Conservation (phyloP, 2,329 filamentous ascomycete species). For the Pseudogymnoascus sp. region DNA sequence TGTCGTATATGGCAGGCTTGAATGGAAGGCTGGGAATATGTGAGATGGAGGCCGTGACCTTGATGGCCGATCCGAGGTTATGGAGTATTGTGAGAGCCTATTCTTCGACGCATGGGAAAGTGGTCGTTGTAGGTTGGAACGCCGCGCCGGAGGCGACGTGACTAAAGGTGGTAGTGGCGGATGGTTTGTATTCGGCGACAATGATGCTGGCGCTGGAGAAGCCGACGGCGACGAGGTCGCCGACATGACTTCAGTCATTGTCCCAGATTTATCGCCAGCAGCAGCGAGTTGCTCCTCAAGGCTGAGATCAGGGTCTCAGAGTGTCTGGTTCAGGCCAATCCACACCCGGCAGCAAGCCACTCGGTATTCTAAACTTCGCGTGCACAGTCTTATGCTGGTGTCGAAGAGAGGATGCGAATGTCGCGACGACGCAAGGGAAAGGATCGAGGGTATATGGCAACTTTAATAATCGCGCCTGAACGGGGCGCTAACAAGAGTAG, state of each 20-base stretch:
- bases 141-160: slow-evolving; percentile 48
- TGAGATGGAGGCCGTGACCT: slow-evolving; percentile 76
- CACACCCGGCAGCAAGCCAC: background rate
- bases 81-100: slow-evolving; percentile 78
- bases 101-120: slow-evolving; percentile 74
- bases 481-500: background rate
- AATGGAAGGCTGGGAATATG: slow-evolving; percentile 76
- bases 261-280: slow-evolving; percentile 8
- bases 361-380: slow-evolving; percentile 1
- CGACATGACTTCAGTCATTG: slow-evolving; percentile 46
- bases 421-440: background rate
- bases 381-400: slow-evolving; percentile 3
- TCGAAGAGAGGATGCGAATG: background rate
- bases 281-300: slow-evolving; percentile 4
- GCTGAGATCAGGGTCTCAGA: slow-evolving; percentile 6
- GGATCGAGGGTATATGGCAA: slow-evolving; percentile 2
- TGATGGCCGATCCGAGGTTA: slow-evolving; percentile 53
- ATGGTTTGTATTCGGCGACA: slow-evolving; percentile 44
- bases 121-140: slow-evolving; percentile 57
- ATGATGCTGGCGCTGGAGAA: slow-evolving; percentile 44
- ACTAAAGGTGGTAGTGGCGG: slow-evolving; percentile 50
- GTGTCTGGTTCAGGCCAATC: slow-evolving; percentile 8
- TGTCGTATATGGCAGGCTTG: slow-evolving; percentile 77
- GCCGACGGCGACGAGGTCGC: slow-evolving; percentile 47
- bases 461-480: slow-evolving; percentile 6